A percentile compares a stretch with the other conserved stretches of the same genome.
Evolutionary conservation across 2,329 filamentous ascomycete genomes (phyloP).

Genomic region (Monosporascus sp.): DNA sequence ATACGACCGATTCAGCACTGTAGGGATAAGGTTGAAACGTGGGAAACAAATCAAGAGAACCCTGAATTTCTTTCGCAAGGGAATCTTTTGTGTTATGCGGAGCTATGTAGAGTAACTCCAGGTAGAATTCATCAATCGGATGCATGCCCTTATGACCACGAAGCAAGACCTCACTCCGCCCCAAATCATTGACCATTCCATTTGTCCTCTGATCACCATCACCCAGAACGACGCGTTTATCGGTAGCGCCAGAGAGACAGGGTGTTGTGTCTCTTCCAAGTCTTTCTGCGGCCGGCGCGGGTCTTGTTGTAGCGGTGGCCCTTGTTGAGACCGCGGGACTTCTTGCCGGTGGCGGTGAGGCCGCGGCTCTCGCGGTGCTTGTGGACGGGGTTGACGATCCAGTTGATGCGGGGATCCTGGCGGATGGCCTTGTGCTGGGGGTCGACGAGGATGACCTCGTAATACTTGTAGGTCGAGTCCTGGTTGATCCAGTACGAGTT

Average conservation of each 20-base stretch:
- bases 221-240: constrained; percentile 43
- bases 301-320: constrained; percentile 99
- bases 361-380: constrained; percentile 99
- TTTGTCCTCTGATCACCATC: constrained; percentile 10
- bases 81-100: constrained; percentile 26
- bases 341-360: constrained; percentile 98
- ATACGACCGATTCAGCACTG: too few relatives aligned
- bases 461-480: constrained; percentile 99
- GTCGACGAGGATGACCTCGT: constrained; percentile 99
- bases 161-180: constrained; percentile 26
- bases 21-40: not conserved
- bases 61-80: constrained; percentile 13
- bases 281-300: constrained; percentile 94
- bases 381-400: constrained; percentile 99
- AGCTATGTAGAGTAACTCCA: constrained; percentile 28
- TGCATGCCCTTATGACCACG: constrained; percentile 24
- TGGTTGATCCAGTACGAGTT: constrained; percentile 99
- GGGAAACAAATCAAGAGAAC: constrained; percentile 5
- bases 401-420: constrained; percentile 98
- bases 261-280: constrained; percentile 99
- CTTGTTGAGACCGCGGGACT: constrained; percentile 98
- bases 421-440: constrained; percentile 99
- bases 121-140: constrained; percentile 26
- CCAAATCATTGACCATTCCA: constrained; percentile 23
- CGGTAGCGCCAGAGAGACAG: constrained; percentile 98